Evolutionary conservation across 1,284 basidiomycete species (phyloP), one percentile per base, ranked within the genome.

Genomic region (Malassezia brasiliensis): DNA sequence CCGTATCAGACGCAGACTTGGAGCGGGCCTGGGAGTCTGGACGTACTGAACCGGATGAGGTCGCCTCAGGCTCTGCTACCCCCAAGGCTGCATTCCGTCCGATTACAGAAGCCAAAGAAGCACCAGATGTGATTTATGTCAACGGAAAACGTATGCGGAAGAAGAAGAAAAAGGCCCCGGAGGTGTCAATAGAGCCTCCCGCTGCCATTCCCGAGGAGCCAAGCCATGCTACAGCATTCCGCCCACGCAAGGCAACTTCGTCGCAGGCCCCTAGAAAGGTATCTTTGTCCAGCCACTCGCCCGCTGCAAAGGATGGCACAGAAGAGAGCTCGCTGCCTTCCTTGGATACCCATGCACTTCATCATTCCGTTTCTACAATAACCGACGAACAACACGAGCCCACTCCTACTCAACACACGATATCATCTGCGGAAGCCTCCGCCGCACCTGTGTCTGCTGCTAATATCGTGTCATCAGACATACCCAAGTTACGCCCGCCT

Each of bases 81-180:
- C 40, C 12, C 40, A 42, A 81, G 90, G 4, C 87, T 90, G 32
- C 94, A 69, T 82, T 85, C 69, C 84, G 87, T 0, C 80, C 93
- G 3, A 78, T 94, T 8, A 86, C 89, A 65, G 85, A 88, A 66
- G 84, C 87, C 63, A 68, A 82, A 83, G 50, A 49, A 19, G 40
- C 40, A 19, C 59, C 56, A 6, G 65, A 61, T 12, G 54, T 59
- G 46, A 68, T 67, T 52, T 73, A 68, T 62, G 60, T 67, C 6
- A 58, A 77, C 14, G 76, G 76, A 15, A 67, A 68, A 65, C 75
- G 71, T 51, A 69, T 71, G 58, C 75, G 74, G 79, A 80, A 62
- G 77, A 78, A 63, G 76, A 76, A 79, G 65, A 77, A 69, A 51
- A 28, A 28, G 32, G 42, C 42, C 17, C 36, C 36, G 2, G 36